Evolutionary conservation across 768 basidiomycete genomes (phyloP), one percentile per base, ranked within the genome.

Genomic region (Roridomyces roridus): DNA sequence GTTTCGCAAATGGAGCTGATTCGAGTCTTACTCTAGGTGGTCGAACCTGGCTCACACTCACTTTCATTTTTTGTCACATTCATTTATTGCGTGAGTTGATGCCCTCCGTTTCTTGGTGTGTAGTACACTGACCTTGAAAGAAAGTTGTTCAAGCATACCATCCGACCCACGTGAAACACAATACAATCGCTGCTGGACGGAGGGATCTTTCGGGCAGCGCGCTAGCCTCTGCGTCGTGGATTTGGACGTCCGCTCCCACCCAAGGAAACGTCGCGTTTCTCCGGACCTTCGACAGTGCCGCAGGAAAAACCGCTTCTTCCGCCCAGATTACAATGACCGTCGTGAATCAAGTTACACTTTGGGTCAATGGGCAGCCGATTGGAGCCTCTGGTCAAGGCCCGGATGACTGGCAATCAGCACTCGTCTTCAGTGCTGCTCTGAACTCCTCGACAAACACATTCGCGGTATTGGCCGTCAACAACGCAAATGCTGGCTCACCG

Each of bases 41-140:
- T 25, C 49, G 56, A 50, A 26, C 20, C n/a, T 45, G 56, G 49
- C 44, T 57, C 49, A 12, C 46, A 9, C n/a, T 57, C 26, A 46
- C 56, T 41, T 34, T 57, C 56, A 51, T 57, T 57, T 34, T 39
- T 41, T 46, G 35, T 28, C 31, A 57, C 56, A 20, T 57, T 57
- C 56, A 25, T 57, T 57, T 46, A 23, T 35, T 51, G 35, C 41
- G 56, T 57, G 44, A 43, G 56, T 51, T 34, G 34, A 17, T 23
- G 26, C 14, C 6, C 6, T 17, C 18, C 23, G 6, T 23, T 34
- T 4, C 14, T 17, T 40, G 11, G 5, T 14, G 35, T 20, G 7
- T 18, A 7, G 39, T 24, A 17, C 6, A 2, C 5, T 57, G 12
- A 57, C n/a, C 37, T 21, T 21, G 4, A 17, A 25, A 25, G 14